Conservation (phyloP, 768 basidiomycete genomes). For the Leccinum uliginosum region DNA sequence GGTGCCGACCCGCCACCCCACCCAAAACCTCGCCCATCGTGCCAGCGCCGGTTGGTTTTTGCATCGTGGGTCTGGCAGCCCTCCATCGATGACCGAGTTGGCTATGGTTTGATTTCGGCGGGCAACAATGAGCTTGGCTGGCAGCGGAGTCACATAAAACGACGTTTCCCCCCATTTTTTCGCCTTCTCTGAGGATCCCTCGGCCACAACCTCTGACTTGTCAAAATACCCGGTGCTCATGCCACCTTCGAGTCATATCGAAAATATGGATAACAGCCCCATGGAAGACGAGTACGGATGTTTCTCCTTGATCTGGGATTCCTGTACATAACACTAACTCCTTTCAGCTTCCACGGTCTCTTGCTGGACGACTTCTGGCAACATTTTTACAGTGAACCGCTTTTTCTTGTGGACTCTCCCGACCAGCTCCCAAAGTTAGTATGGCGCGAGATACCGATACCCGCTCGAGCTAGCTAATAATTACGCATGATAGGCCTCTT, state of each 20-base stretch:
- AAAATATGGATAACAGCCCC: not conserved
- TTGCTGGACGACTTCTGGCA: not conserved
- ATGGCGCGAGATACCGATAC: not conserved
- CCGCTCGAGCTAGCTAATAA: not conserved
- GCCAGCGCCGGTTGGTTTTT: not conserved
- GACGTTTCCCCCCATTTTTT: rapidly evolving
- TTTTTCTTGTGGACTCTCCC: not conserved
- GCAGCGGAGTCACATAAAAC: not conserved
- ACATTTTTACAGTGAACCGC: too few relatives aligned
- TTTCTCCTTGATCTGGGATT: not conserved
- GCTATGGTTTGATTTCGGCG: not conserved
- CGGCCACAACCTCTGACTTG: not conserved
- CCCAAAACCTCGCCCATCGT: not conserved
- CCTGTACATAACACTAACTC: not conserved
- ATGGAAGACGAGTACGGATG: not conserved
- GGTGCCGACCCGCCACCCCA: not conserved
- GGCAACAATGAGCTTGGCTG: not conserved
- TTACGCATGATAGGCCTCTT: not conserved
- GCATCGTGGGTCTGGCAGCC: not conserved
- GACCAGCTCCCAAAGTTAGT: not conserved
- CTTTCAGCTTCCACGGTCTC: not conserved
- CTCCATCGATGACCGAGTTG: not conserved
- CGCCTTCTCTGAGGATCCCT: too few relatives aligned
- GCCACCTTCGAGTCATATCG: not conserved
- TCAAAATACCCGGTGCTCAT: not conserved